Evolutionary conservation across 306 rosid genomes (phyloP), one percentile per base, ranked within the genome.

Genomic region (Myrica gale): DNA sequence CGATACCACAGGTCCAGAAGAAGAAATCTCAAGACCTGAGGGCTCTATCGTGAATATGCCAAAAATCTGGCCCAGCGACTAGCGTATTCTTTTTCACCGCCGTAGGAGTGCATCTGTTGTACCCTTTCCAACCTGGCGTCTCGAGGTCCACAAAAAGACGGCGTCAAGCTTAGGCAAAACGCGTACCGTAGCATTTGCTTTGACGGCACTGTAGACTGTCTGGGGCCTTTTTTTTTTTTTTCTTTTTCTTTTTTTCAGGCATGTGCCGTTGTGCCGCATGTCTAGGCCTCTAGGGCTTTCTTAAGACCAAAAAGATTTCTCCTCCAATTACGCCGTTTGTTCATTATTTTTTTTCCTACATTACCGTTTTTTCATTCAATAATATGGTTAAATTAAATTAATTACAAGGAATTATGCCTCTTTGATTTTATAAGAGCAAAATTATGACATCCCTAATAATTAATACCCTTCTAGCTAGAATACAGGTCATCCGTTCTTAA

Each of bases 61-160:
- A 57, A 20, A 54, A 57, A 9, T 32, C 32, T 19, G 9, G 39
- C 13, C 11, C 12, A 9, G 21, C n/a, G n/a, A n/a, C n/a, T n/a
- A n/a, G n/a, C 9, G 1, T 55, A 9, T 20, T 21, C 15, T 57
- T 57, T 57, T 57, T 57, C 32, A 57, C 41, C 16, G 5, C 3
- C 9, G 20, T 0, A 2, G 53, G 53, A 4, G 15, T 3, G 53
- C 53, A 5, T 11, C 4, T 6, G 16, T 57, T 9, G 39, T 8
- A 21, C 63, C 21, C 6, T 21, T 57, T 57, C 63, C 32, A 56
- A 56, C 37, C 62, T 56, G 62, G 62, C 63, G 63, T 57, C 63
- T 9, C 13, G 3, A 20, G 0, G 13, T 57, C 32, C 39, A 4
- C 39, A 4, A 20, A 20, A 19, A 21, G 39, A 21, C 63, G 12